Percentiles rank a stretch among this genome's conserved stretches.
Evolutionary conservation across 768 basidiomycete genomes (phyloP).

Genomic region (Boletus subcaerulescens): DNA sequence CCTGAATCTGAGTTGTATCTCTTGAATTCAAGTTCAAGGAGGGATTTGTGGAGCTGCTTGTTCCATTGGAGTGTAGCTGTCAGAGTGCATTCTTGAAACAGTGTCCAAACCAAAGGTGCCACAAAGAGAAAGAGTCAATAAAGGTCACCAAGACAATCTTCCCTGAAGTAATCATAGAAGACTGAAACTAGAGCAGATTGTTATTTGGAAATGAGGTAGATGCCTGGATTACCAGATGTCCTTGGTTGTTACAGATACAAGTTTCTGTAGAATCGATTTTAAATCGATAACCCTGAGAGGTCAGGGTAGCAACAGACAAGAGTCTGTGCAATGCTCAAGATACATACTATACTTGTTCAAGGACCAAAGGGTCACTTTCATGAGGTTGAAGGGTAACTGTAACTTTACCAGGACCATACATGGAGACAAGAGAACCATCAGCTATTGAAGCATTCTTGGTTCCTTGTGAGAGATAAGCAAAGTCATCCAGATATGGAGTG

Average conservation of each 20-base stretch:
- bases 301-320: background rate
- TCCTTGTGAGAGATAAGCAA: background rate
- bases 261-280: background rate
- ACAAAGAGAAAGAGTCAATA: background rate
- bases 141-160: no score
- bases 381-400: background rate
- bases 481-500: background rate
- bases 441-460: background rate
- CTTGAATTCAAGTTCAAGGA: no score
- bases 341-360: background rate
- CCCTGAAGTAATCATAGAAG: background rate
- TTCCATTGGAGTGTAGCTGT: background rate
- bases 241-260: background rate
- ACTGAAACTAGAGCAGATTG: background rate
- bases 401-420: background rate
- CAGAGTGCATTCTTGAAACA: background rate
- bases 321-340: background rate
- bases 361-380: background rate
- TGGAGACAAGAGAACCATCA: background rate
- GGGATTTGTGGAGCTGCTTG: background rate
- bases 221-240: background rate
- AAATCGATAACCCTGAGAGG: background rate
- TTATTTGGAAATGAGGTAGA: background rate
- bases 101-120: background rate
- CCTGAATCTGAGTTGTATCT: no score